A percentile compares a stretch with the other conserved stretches of the same genome.
These are phyloP conservation scores for Linum tenue DNA, from an alignment of 345 rosid species.

Conservation along the genomic window DNA sequence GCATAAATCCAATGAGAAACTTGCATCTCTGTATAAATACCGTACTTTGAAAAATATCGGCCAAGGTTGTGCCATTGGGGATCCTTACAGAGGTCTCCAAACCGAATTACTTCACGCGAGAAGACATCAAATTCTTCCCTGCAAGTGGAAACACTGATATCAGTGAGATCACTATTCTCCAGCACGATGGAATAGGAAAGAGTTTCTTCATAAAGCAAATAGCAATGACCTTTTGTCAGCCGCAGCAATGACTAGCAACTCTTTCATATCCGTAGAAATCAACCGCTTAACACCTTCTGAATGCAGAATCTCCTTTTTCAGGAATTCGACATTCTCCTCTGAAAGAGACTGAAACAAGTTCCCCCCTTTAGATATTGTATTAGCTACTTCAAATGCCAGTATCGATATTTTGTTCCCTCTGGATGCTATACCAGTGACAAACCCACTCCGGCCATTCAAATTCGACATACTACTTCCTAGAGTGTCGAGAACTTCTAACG, in stretches of 20 bases:
- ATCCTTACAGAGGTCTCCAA: slow-evolving; percentile 80
- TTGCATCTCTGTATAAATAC: slow-evolving; percentile 3
- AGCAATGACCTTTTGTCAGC: slow-evolving; percentile 74
- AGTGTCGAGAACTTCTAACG: slow-evolving; percentile 63
- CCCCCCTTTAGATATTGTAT: slow-evolving; percentile 74
- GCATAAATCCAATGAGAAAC: neutral
- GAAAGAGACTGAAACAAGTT: slow-evolving; percentile 65
- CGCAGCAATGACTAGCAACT: slow-evolving; percentile 69
- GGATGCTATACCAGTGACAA: slow-evolving; percentile 40
- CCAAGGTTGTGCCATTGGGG: slow-evolving; percentile 83
- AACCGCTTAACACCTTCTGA: slow-evolving; percentile 61
- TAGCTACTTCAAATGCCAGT: slow-evolving; percentile 88
- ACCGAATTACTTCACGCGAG: slow-evolving; percentile 69
- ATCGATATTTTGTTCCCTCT: slow-evolving; percentile 50
- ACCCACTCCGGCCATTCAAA: slow-evolving; percentile 48
- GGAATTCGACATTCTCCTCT: slow-evolving; percentile 41
- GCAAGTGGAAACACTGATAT: slow-evolving; percentile 8
- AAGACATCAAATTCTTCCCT: slow-evolving; percentile 84
- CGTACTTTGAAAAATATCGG: slow-evolving; percentile 64
- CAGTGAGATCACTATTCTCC: neutral
- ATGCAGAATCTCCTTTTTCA: slow-evolving; percentile 53
- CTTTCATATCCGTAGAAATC: slow-evolving; percentile 56
- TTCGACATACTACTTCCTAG: slow-evolving; percentile 75
- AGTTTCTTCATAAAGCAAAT: neutral
- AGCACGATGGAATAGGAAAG: neutral